phyloP scores from a whole-genome alignment of 2,329 filamentous ascomycete species.

The Aspergillus japonicus region DNA sequence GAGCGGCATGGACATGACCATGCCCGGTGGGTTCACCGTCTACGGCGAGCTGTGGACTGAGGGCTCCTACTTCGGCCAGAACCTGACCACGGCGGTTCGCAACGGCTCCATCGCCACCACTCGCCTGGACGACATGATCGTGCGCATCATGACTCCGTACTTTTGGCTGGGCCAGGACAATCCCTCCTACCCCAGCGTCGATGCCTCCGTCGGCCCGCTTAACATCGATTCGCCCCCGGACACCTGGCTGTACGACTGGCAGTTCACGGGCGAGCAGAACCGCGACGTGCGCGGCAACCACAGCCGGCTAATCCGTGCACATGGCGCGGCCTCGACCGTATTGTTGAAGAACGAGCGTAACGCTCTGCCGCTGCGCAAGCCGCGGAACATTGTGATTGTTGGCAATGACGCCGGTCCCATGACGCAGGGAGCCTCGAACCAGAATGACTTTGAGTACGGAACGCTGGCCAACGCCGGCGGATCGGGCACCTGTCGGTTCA shows the following conservation, averaged over 20 bases:
- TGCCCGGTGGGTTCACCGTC: constrained; percentile 24
- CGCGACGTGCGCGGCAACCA: constrained; percentile 69
- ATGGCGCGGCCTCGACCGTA: constrained; percentile 74
- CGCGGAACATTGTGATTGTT: constrained; percentile 49
- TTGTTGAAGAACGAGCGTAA: constrained; percentile 57
- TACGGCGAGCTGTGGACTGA: constrained; percentile 41
- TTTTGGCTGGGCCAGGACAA: constrained; percentile 46
- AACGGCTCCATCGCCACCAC: constrained; percentile 44
- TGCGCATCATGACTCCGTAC: constrained; percentile 49
- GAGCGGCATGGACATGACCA: constrained; percentile 44
- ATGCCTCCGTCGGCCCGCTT: constrained; percentile 30
- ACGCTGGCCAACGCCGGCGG: constrained; percentile 19
- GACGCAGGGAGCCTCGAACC: constrained; percentile 16
- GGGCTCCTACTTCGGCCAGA: constrained; percentile 24
- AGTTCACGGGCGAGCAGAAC: constrained; percentile 17
- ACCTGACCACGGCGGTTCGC: constrained; percentile 22
- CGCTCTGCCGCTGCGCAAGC: constrained; percentile 51
- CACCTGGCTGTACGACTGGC: constrained; percentile 18
- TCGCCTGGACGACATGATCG: constrained; percentile 49
- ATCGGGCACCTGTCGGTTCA: constrained; percentile 21
- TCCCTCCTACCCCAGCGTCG: constrained; percentile 26
- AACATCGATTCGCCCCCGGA: constrained; percentile 12
- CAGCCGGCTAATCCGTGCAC: constrained; percentile 65
- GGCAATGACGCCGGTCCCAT: constrained; percentile 50
- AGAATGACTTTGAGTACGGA: constrained; percentile 17